phyloP scores from a whole-genome alignment of 1,139 yeast genomes.

The Magnusiomyces ingens region DNA sequence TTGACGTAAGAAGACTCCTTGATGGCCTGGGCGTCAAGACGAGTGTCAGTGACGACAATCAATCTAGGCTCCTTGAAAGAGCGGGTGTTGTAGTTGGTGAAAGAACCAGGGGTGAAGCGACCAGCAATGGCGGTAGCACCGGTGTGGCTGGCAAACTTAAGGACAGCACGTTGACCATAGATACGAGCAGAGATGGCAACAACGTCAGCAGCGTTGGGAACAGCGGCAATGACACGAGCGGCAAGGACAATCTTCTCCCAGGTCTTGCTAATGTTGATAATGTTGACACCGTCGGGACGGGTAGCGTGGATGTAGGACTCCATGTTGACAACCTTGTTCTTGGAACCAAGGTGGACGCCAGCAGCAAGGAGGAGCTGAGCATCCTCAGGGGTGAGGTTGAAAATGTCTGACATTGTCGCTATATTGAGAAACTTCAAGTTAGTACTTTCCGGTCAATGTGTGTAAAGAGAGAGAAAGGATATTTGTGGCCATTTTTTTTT shows the following conservation, averaged over 20 bases:
- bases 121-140: constrained; percentile 99
- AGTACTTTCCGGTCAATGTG: neutral
- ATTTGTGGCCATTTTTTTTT: too few species aligned
- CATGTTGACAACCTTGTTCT: constrained; percentile 94
- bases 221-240: constrained; percentile 99
- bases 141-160: constrained; percentile 99
- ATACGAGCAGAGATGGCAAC: constrained; percentile 99
- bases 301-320: constrained; percentile 98
- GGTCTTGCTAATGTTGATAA: constrained; percentile 97
- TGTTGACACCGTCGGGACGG: constrained; percentile 99
- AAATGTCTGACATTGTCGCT: constrained; percentile 61
- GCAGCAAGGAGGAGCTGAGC: constrained; percentile 99
- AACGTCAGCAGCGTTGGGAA: constrained; percentile 97
- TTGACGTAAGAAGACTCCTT: constrained; percentile 99
- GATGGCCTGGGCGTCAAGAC: constrained; percentile 99
- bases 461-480: too few species aligned
- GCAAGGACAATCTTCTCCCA: constrained; percentile 99
- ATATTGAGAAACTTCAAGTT: neutral
- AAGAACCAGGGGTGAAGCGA: constrained; percentile 99
- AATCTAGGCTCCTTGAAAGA: constrained; percentile 99
- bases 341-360: constrained; percentile 99
- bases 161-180: constrained; percentile 99
- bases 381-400: constrained; percentile 89
- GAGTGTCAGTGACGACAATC: constrained; percentile 98
- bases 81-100: constrained; percentile 99